Evolutionary conservation across 1,284 basidiomycete genomes (phyloP).

Genomic region (Leccinum pallidistipes): DNA sequence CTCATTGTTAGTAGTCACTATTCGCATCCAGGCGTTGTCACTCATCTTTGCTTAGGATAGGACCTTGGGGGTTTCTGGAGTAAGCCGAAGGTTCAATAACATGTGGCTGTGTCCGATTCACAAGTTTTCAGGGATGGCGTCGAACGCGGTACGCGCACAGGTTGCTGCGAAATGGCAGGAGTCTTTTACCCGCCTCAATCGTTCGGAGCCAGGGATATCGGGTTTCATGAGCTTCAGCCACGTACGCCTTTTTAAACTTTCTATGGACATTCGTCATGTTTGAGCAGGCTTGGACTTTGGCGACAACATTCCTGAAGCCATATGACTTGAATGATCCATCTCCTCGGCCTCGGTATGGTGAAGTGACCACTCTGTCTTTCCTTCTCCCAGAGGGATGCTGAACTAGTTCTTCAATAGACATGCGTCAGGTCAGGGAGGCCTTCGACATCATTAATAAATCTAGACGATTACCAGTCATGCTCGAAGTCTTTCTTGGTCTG

Average conservation of each 20-base stretch:
- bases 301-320: conserved; percentile 57
- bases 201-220: conserved; percentile 58
- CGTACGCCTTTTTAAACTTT: conserved; percentile 37
- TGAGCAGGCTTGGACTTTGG: conserved; percentile 61
- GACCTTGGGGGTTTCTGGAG: background rate
- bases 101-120: conserved; percentile 26
- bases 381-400: background rate
- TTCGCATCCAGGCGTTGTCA: background rate
- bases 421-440: conserved; percentile 48
- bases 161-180: conserved; percentile 74
- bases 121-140: conserved; percentile 41
- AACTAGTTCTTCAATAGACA: conserved; percentile 40
- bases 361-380: conserved; percentile 8
- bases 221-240: conserved; percentile 67
- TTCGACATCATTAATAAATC: conserved; percentile 56
- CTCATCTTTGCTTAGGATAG: background rate
- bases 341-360: conserved; percentile 40
- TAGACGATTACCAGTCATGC: conserved; percentile 56
- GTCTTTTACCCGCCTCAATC: conserved; percentile 64
- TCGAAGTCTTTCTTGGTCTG: conserved; percentile 69
- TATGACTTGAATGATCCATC: conserved; percentile 46
- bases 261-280: conserved; percentile 2
- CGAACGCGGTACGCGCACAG: conserved; percentile 56
- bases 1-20: background rate
- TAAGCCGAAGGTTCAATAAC: background rate